Conservation (phyloP, 106 monocot genomes). For the Dioscorea dumetorum region DNA sequence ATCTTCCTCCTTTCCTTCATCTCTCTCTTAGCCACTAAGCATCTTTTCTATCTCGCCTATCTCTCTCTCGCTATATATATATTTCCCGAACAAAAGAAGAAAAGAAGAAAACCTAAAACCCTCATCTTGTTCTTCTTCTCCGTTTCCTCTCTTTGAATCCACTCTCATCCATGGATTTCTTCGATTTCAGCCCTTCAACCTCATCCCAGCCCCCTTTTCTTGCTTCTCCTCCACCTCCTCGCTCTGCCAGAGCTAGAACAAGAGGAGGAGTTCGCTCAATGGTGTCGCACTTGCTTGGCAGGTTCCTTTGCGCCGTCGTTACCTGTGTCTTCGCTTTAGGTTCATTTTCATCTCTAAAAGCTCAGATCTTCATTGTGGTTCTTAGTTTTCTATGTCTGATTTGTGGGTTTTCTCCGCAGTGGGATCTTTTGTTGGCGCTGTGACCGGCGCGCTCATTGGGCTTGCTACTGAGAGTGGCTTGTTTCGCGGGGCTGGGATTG, state of each 20-base stretch:
- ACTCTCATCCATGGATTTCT: neutral
- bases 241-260: neutral
- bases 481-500: slow-evolving; percentile 70
- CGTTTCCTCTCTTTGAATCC: neutral
- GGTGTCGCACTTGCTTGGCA: slow-evolving; percentile 21
- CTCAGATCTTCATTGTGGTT: neutral
- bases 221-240: slow-evolving; percentile 3
- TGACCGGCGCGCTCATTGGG: slow-evolving; percentile 77
- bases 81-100: too few relatives aligned
- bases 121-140: neutral
- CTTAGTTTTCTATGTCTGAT: neutral
- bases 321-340: slow-evolving; percentile 58
- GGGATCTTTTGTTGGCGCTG: slow-evolving; percentile 57
- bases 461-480: slow-evolving; percentile 80
- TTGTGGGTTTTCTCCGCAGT: slow-evolving; percentile 28
- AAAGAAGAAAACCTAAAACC: neutral
- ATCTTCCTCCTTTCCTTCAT: too few relatives aligned
- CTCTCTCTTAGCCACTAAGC: slow-evolving; percentile 1
- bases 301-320: slow-evolving; percentile 25
- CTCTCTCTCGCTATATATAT: slow-evolving; percentile 5
- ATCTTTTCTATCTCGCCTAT: neutral
- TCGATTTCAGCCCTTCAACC: neutral
- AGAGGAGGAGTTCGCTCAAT: slow-evolving; percentile 7
- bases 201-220: neutral
- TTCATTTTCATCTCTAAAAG: slow-evolving; percentile 8